Evolutionary conservation across 805 yeast genomes (phyloP).

Genomic region (Komagataella pseudopastoris): DNA sequence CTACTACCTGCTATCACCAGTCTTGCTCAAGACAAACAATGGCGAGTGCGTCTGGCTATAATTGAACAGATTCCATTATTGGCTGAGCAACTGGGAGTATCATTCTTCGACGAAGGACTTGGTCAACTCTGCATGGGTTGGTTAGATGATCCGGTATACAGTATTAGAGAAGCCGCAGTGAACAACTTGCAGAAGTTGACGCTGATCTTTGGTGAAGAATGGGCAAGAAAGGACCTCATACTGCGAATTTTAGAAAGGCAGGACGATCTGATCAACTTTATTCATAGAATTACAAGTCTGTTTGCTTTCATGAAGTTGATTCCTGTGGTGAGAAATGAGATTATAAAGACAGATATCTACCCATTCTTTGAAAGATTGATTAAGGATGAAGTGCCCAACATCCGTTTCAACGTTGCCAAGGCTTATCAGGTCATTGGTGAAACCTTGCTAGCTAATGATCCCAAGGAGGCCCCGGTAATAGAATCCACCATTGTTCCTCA

Average conservation of each 20-base stretch:
- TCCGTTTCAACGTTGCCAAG: slow-evolving; percentile 90
- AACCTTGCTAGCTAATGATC: slow-evolving; percentile 24
- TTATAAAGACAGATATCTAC: slow-evolving; percentile 50
- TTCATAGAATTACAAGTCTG: slow-evolving; percentile 83
- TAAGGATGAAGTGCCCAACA: slow-evolving; percentile 83
- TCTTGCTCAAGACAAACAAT: slow-evolving; percentile 88
- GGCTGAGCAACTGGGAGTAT: slow-evolving; percentile 88
- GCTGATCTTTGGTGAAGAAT: slow-evolving; percentile 77
- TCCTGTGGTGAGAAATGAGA: slow-evolving; percentile 49
- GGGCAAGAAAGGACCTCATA: slow-evolving; percentile 84
- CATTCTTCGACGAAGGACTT: slow-evolving; percentile 84
- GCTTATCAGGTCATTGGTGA: slow-evolving; percentile 52
- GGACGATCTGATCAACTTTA: slow-evolving; percentile 46
- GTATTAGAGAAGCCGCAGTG: slow-evolving; percentile 95
- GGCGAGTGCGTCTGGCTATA: slow-evolving; percentile 96
- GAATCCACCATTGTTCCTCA: slow-evolving; percentile 44
- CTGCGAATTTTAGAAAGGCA: slow-evolving; percentile 48
- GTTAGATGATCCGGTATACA: slow-evolving; percentile 96
- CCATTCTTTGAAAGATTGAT: slow-evolving; percentile 69
- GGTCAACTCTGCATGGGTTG: slow-evolving; percentile 90
- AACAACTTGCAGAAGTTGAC: slow-evolving; percentile 68
- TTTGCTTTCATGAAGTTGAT: slow-evolving; percentile 77
- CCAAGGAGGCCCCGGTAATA: slow-evolving; percentile 19
- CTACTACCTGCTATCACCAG: slow-evolving; percentile 92
- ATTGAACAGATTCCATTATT: slow-evolving; percentile 91